Evolutionary conservation across 2,329 filamentous ascomycete genomes (phyloP), one percentile per base, ranked within the genome.

Genomic region (Trichoderma sp.): DNA sequence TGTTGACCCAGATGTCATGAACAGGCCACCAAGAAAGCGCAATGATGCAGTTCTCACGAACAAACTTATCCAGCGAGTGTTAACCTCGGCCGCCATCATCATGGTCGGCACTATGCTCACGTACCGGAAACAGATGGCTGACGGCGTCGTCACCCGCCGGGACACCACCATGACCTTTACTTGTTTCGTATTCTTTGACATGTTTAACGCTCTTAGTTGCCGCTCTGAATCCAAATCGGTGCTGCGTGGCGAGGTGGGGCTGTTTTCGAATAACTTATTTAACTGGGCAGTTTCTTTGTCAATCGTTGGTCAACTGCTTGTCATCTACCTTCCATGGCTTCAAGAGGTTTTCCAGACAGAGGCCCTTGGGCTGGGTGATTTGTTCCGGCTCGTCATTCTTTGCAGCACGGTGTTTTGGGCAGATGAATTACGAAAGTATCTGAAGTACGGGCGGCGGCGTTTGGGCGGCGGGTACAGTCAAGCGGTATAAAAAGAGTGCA

Each of bases 91-190:
- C 1, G 84, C 90, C 58, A 91, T 98, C 77, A 97, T 99, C 82
- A 97, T 97, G 90, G 80, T 93, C 26, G 96, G 96, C 76, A 99
- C 96, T 0, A 91, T 99, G 82, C 86, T 92, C 55, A 93, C 97
- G 69, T 99, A 99, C 83, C 90, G 93, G 75, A 92, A 91, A 78
- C 95, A 98, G 84, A 98, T 99, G 93, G 87, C 89, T 28, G 94
- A 97, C 79, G 91, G 93, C 70, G 85, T 91, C 72, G 93, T 98
- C 72, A 97, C 92, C 1, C 93, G 93, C 64, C 94, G 97, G 76
- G 96, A 99, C 82, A 99, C 96, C 2, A 99, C 96, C 74, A 98
- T 99, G 93, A 98, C 96, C 0, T 99, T 99, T 80, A 99, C 96
- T 6, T 97, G 95, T 82, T 99, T 99, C 79, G 96, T 99, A 59